Evolutionary conservation across 331 rosid species (phyloP).

Genomic region (Acacia concinna): DNA sequence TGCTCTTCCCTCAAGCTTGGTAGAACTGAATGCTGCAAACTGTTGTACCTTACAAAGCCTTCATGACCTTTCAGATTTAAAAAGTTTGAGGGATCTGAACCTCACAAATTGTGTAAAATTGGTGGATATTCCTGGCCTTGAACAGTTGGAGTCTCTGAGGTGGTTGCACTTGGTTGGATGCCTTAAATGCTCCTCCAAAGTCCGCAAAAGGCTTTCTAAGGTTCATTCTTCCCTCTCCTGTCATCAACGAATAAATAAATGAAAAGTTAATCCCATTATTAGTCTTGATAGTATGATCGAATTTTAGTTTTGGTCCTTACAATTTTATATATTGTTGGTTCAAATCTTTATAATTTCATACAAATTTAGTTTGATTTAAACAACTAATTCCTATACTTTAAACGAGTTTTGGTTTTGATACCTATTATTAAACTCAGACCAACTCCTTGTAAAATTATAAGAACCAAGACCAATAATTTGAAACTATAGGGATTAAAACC

Average conservation of each 20-base stretch:
- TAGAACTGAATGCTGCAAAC: slow-evolving; percentile 41
- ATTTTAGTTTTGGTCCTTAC: no score
- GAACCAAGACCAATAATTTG: no score
- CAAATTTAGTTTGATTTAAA: no score
- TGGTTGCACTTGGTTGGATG: slow-evolving; percentile 52
- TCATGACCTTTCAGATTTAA: slow-evolving; percentile 50
- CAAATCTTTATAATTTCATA: no score
- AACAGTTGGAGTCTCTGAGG: slow-evolving; percentile 56
- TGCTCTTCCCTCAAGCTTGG: slow-evolving; percentile 64
- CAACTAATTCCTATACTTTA: no score
- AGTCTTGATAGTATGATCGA: no score
- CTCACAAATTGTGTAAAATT: slow-evolving; percentile 55
- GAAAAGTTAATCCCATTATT: no score
- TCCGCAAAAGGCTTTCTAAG: slow-evolving; percentile 54
- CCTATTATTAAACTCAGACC: no score
- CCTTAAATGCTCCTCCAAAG: slow-evolving; percentile 41
- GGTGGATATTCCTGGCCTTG: slow-evolving; percentile 63
- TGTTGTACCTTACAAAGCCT: slow-evolving; percentile 49
- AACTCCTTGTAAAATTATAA: no score
- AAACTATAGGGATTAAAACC: no score
- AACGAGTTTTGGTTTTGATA: no score
- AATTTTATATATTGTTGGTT: no score
- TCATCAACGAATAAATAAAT: neutral
- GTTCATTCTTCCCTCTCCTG: slow-evolving; percentile 32
- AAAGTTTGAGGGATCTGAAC: slow-evolving; percentile 43